Percentiles rank a stretch among this genome's conserved stretches.
These are phyloP conservation scores for Ophiorrhiza pumila DNA, from an alignment of 257 asterid genomes.

Conservation along the genomic window DNA sequence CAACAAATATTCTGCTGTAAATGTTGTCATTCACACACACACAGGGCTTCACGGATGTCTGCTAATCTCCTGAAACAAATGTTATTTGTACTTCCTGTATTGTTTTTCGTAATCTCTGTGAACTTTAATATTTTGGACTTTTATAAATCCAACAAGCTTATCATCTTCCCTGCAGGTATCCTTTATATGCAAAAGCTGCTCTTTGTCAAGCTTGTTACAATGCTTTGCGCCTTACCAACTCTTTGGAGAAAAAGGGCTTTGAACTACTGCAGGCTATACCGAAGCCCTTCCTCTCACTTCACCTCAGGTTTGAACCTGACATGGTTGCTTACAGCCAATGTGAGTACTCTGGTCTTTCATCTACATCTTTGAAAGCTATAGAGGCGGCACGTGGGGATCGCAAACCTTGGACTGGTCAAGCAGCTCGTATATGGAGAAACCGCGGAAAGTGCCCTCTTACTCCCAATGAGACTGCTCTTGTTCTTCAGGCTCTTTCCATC, in stretches of 20 bases:
- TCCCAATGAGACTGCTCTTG: constrained; percentile 76
- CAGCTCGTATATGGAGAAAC: constrained; percentile 81
- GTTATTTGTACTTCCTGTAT: background rate
- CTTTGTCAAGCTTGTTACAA: constrained; percentile 88
- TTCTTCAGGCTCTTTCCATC: constrained; percentile 78
- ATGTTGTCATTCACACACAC: background rate
- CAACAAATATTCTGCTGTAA: background rate
- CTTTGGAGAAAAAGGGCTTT: constrained; percentile 59
- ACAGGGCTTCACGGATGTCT: background rate
- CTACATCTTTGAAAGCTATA: constrained; percentile 62
- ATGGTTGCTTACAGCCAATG: constrained; percentile 99
- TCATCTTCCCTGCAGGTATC: constrained; percentile 55
- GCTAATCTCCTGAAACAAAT: background rate
- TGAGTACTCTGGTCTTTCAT: constrained; percentile 59
- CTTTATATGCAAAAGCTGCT: constrained; percentile 82
- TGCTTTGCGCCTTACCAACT: constrained; percentile 62
- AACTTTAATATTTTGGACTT: background rate
- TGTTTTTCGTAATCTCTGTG: background rate
- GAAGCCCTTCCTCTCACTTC: constrained; percentile 95
- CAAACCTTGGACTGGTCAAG: constrained; percentile 89
- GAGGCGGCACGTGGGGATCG: constrained; percentile 77
- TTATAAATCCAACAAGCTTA: background rate
- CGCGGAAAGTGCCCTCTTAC: constrained; percentile 96
- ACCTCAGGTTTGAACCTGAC: constrained; percentile 98
- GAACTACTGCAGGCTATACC: constrained; percentile 89